Evolutionary conservation across 306 rosid species (phyloP), one percentile per base, ranked within the genome.

Genomic region (Hippophae rhamnoides): DNA sequence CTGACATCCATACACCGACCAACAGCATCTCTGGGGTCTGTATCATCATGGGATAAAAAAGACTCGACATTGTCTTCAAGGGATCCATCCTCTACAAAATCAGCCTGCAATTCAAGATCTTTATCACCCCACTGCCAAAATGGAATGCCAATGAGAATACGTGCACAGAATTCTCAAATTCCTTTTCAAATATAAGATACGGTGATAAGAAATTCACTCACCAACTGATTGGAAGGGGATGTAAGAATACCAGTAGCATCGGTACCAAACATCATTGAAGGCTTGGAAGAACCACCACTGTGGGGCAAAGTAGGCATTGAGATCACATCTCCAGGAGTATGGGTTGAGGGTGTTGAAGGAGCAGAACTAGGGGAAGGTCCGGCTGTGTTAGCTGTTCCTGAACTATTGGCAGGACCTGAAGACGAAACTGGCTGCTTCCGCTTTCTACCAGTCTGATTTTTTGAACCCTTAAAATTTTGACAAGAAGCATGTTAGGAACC

Each of bases 61-160:
- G 95, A 86, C 81, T 93, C 99, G 0, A 93, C 99, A 61, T 93
- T 93, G 54, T 93, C 99, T 60, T 93, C 99, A 50, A 90, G 93
- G 41, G 95, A 82, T 51, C 94, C 95, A 70, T 93, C 99, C 66
- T 93, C 99, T 50, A 88, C 99, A 56, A 84, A 88, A 63, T 93
- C 96, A 86, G 90, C 97, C 99, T 93, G 85, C 99, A 93, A 88
- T 86, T 75, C 97, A 93, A 93, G 85, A 86, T 84, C 90, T 79
- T 93, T 93, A 86, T 93, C 94, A 93, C 82, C 95, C 94, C 95
- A 88, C 90, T 84, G 95, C 95, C 95, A 93, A 84, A 88, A 88
- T 72, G 90, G 84, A 82, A 88, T 75, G 64, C 73, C 88, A 82
- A 88, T 88, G 95, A 93, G 95, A 81, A 69, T 57, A 60, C 74